Evolutionary conservation across 2,329 filamentous ascomycete species (phyloP).

Genomic region (Colletotrichum godetiae): DNA sequence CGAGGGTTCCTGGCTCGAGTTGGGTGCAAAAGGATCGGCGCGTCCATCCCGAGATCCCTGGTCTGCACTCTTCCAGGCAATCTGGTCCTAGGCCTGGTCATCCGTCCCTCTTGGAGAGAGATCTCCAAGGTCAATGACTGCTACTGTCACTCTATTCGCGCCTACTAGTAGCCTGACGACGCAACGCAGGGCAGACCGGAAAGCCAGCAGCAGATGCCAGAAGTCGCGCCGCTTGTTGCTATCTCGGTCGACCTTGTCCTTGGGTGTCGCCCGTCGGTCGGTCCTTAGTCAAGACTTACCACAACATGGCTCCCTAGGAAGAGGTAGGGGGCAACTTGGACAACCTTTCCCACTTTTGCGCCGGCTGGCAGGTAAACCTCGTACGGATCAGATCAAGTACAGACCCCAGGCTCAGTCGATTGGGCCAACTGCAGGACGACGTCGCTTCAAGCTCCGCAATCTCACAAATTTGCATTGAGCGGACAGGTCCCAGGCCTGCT

Average conservation of each 20-base stretch:
- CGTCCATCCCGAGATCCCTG: slow-evolving; percentile 28
- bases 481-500: not conserved
- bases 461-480: slow-evolving; percentile 29
- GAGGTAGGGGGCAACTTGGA: slow-evolving; percentile 31
- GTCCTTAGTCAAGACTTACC: slow-evolving; percentile 13
- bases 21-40: slow-evolving; percentile 28
- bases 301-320: slow-evolving; percentile 21
- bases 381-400: slow-evolving; percentile 27
- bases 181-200: not conserved
- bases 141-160: not conserved
- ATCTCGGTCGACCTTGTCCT: not conserved
- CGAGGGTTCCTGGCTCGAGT: slow-evolving; percentile 33
- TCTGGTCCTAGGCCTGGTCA: not conserved
- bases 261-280: not conserved
- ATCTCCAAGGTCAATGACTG: not conserved
- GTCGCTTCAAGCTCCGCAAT: slow-evolving; percentile 31
- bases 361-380: slow-evolving; percentile 21
- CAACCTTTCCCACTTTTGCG: slow-evolving; percentile 24
- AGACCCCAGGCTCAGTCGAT: slow-evolving; percentile 9
- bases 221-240: not conserved
- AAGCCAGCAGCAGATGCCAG: not conserved
- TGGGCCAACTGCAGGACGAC: slow-evolving; percentile 24
- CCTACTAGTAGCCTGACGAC: not conserved
- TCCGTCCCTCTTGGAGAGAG: not conserved
- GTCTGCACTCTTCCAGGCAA: not conserved